Evolutionary conservation across 75 land plant species (phyloP).

Genomic region (Gnetum montanum): DNA sequence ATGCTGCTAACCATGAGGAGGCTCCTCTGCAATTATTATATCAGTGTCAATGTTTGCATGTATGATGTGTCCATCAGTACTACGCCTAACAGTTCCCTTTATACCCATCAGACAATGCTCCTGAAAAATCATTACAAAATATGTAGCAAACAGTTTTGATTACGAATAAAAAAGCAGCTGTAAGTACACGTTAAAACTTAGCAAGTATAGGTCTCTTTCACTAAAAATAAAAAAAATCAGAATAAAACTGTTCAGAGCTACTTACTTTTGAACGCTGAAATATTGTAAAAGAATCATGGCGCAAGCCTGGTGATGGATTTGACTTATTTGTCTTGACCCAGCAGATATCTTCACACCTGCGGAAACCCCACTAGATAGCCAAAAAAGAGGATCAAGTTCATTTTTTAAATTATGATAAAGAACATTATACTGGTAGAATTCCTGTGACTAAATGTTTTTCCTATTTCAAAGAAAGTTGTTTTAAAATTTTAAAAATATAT

Average conservation of each 20-base stretch:
- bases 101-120: constrained; percentile 99
- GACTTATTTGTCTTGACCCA: constrained; percentile 97
- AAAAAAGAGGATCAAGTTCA: too few relatives aligned
- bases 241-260: background rate
- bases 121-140: constrained; percentile 36
- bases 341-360: constrained; percentile 98
- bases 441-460: too few relatives aligned
- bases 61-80: constrained; percentile 97
- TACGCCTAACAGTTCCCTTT: constrained; percentile 95
- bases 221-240: too few relatives aligned
- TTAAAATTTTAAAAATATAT: too few relatives aligned
- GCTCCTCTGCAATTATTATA: constrained; percentile 95
- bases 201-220: too few relatives aligned
- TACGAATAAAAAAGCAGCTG: too few relatives aligned
- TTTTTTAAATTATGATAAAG: too few relatives aligned
- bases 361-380: constrained; percentile 98
- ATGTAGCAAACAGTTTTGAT: too few relatives aligned
- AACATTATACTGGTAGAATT: too few relatives aligned
- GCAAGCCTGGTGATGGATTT: constrained; percentile 82
- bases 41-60: constrained; percentile 99
- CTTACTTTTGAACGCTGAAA: constrained; percentile 95
- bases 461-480: too few relatives aligned
- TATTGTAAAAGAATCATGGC: constrained; percentile 91
- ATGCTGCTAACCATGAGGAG: constrained; percentile 74
- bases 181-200: too few relatives aligned